Evolutionary conservation across 257 asterid genomes (phyloP), one percentile per base, ranked within the genome.

Genomic region (Gentiana macrophylla): DNA sequence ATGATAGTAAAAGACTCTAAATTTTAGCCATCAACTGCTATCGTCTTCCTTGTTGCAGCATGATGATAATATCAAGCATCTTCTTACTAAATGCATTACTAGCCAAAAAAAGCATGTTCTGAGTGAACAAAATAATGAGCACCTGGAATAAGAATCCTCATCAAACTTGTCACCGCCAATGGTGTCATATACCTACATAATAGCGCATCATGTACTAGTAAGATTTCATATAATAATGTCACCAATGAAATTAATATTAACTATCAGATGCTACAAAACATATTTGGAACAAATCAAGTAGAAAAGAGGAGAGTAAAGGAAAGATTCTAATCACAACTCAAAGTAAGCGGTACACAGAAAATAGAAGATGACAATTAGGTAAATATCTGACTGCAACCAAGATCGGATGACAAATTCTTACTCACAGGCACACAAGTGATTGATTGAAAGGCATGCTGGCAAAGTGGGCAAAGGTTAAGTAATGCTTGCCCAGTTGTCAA

Each of bases 401-500:
- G 65, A 62, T 60, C 43, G 41, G 41, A 52, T 33, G 51, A 49
- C 37, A 43, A 60, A 49, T 7, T 52, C 24, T 78, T 72, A 87
- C 98, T 81, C 84, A 91, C 98, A 54, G 98, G 98, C 69, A 91
- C 97, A 77, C 98, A 91, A 51, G 98, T 91, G 78, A 91, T 91
- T 79, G 85, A 63, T 72, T 91, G 98, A 81, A 87, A 87, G 72
- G 83, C 98, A 72, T 79, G 80, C 89, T 87, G 95, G 81, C 98
- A 91, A 57, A 91, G 95, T 50, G 98, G 98, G 62, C 98, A 91
- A 36, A 91, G 81, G 75, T 85, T 91, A 57, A 57, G 98, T 91
- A 74, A 91, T 87, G 72, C 93, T 79, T 66, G 95, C 94, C 98
- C 98, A 91, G 76, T 91, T 91, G 88, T 91, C 98, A 72, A 91